Percentiles rank a stretch among this genome's conserved stretches.
Conservation (phyloP, 805 yeast genomes). For the Saccharomyces eubayanus region DNA sequence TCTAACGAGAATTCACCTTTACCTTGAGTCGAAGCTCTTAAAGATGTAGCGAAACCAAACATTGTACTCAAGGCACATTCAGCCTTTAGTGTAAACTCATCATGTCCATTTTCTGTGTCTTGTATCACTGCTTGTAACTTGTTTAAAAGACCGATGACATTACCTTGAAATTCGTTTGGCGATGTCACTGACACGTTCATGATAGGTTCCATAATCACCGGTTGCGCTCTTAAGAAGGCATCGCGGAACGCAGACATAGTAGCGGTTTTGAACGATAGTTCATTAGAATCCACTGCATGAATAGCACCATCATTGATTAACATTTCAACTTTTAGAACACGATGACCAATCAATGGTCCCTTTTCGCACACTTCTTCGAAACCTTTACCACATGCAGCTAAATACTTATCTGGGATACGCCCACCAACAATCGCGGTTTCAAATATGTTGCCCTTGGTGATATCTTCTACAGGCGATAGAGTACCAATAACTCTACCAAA, state of each 20-base stretch:
- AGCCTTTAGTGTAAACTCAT: constrained; percentile 86
- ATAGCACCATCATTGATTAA: constrained; percentile 93
- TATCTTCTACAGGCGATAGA: constrained; percentile 51
- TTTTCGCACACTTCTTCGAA: constrained; percentile 90
- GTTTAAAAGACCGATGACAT: constrained; percentile 83
- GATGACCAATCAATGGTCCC: constrained; percentile 95
- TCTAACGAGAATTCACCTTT: constrained; percentile 97
- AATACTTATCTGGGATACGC: constrained; percentile 88
- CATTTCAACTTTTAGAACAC: constrained; percentile 89
- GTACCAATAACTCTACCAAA: constrained; percentile 92
- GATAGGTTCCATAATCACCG: constrained; percentile 90
- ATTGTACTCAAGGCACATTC: constrained; percentile 94
- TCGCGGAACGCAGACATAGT: constrained; percentile 86
- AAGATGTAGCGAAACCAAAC: constrained; percentile 92
- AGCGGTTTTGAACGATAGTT: constrained; percentile 89
- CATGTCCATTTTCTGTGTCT: constrained; percentile 90
- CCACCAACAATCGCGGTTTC: constrained; percentile 92
- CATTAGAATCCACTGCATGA: constrained; percentile 95
- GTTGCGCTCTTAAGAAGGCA: constrained; percentile 76
- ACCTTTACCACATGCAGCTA: constrained; percentile 90
- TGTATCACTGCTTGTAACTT: constrained; percentile 85
- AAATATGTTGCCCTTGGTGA: constrained; percentile 51
- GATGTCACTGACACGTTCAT: constrained; percentile 91
- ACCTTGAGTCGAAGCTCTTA: constrained; percentile 97
- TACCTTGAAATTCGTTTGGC: constrained; percentile 93